These are phyloP conservation scores for Barnettozyma pratensis DNA, from an alignment of 805 yeast species.

Conservation along the genomic window DNA sequence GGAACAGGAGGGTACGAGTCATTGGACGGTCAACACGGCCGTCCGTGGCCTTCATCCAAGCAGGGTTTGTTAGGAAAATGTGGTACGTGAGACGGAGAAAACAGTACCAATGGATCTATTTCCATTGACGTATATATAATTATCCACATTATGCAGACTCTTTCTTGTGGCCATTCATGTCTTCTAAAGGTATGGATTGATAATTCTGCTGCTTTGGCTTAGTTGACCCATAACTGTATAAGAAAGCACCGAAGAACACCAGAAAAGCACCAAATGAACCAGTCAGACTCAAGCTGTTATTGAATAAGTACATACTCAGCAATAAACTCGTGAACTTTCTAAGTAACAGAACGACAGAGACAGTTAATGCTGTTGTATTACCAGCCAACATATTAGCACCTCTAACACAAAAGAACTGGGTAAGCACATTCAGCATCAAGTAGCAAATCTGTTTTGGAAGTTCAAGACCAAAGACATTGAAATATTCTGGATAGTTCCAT, in stretches of 20 bases:
- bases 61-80: too few relatives aligned
- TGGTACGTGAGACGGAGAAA: too few relatives aligned
- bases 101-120: too few relatives aligned
- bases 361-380: conserved; percentile 53
- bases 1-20: too few relatives aligned
- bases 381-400: conserved; percentile 66
- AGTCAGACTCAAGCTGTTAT: conserved; percentile 34
- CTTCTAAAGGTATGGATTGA: conserved; percentile 6
- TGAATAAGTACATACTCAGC: conserved; percentile 50
- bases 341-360: conserved; percentile 53
- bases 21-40: too few relatives aligned
- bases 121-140: too few relatives aligned
- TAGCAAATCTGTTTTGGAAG: conserved; percentile 26
- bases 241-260: conserved; percentile 52
- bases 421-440: conserved; percentile 39
- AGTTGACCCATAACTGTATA: conserved; percentile 34
- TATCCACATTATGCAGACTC: neutral
- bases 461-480: conserved; percentile 14
- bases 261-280: conserved; percentile 42
- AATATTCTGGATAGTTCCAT: conserved; percentile 17
- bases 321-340: conserved; percentile 58
- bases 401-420: conserved; percentile 58
- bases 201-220: conserved; percentile 19
- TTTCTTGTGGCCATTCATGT: neutral
- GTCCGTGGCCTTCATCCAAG: too few relatives aligned